phyloP scores from a whole-genome alignment of 495 filamentous ascomycete genomes.

The Physcia stellaris region DNA sequence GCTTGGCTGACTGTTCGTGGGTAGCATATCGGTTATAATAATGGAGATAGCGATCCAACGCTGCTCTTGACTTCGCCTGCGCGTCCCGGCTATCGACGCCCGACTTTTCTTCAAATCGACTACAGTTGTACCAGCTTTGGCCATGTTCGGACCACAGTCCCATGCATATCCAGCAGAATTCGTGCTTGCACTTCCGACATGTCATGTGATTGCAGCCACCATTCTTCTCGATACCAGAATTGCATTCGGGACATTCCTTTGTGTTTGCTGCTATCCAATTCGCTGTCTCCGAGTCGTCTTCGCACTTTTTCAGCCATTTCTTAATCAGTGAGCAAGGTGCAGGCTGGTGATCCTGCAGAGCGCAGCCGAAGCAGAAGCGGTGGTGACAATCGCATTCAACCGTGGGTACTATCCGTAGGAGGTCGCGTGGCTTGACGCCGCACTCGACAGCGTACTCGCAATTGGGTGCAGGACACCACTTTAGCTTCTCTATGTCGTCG shows the following conservation, averaged over 20 bases:
- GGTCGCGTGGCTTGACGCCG: slow-evolving; percentile 67
- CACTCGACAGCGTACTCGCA: slow-evolving; percentile 90
- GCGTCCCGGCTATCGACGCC: slow-evolving; percentile 78
- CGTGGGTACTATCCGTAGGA: slow-evolving; percentile 74
- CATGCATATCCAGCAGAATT: slow-evolving; percentile 99
- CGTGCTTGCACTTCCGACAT: slow-evolving; percentile 93
- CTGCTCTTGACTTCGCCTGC: slow-evolving; percentile 79
- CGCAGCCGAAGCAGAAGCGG: slow-evolving; percentile 92
- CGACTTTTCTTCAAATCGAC: slow-evolving; percentile 89
- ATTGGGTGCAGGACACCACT: slow-evolving; percentile 95
- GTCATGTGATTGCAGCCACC: slow-evolving; percentile 99
- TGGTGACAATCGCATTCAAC: slow-evolving; percentile 74
- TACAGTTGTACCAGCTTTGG: slow-evolving; percentile 99
- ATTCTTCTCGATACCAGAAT: slow-evolving; percentile 97
- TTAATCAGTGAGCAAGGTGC: slow-evolving; percentile 85
- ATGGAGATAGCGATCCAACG: slow-evolving; percentile 85
- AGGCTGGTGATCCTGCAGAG: slow-evolving; percentile 82
- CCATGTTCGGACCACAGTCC: slow-evolving; percentile 96
- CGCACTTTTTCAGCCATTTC: slow-evolving; percentile 96
- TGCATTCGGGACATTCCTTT: slow-evolving; percentile 92
- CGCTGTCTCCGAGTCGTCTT: slow-evolving; percentile 93
- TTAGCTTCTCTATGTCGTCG: slow-evolving; percentile 85
- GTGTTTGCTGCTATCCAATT: slow-evolving; percentile 99
- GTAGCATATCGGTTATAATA: slow-evolving; percentile 99
- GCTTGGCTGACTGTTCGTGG: slow-evolving; percentile 92